Percentiles rank a stretch among this genome's conserved stretches.
phyloP scores from a whole-genome alignment of 176 grass and related monocot species.

The Zoysia pacifica region DNA sequence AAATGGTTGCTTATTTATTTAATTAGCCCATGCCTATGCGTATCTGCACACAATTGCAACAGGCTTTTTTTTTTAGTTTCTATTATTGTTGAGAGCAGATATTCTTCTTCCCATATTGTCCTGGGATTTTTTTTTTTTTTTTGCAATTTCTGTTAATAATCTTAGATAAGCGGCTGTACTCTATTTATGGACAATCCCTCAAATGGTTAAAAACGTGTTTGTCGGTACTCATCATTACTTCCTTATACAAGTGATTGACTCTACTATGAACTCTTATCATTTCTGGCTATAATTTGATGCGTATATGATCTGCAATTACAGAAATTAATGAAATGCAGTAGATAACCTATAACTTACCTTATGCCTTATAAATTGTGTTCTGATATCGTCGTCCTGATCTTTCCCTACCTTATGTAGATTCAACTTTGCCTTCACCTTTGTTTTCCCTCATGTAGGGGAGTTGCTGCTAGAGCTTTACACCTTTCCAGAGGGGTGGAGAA shows the following conservation, averaged over 20 bases:
- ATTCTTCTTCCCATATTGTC: neutral
- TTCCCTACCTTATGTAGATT: neutral
- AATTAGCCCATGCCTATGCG: neutral
- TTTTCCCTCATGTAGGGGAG: slow-evolving; percentile 63
- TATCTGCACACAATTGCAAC: neutral
- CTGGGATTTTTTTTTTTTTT: neutral
- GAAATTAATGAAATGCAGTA: slow-evolving; percentile 21
- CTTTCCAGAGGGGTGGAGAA: slow-evolving; percentile 98
- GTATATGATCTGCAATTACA: neutral
- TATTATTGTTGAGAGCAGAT: slow-evolving; percentile 5
- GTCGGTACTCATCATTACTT: neutral
- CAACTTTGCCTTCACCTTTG: neutral
- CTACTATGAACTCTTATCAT: neutral
- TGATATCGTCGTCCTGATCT: slow-evolving; percentile 10
- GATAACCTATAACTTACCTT: neutral
- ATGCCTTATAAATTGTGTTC: neutral
- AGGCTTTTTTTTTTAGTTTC: neutral
- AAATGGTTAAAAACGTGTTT: neutral
- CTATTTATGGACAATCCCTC: neutral
- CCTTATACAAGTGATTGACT: neutral
- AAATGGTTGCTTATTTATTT: slow-evolving; percentile 14
- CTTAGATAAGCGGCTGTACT: slow-evolving; percentile 7
- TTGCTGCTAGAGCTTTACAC: slow-evolving; percentile 98
- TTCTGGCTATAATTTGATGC: neutral
- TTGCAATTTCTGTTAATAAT: neutral